Base-by-base conservation (phyloP, 2,329 filamentous ascomycete species). In the Botrytis galanthina region DNA sequence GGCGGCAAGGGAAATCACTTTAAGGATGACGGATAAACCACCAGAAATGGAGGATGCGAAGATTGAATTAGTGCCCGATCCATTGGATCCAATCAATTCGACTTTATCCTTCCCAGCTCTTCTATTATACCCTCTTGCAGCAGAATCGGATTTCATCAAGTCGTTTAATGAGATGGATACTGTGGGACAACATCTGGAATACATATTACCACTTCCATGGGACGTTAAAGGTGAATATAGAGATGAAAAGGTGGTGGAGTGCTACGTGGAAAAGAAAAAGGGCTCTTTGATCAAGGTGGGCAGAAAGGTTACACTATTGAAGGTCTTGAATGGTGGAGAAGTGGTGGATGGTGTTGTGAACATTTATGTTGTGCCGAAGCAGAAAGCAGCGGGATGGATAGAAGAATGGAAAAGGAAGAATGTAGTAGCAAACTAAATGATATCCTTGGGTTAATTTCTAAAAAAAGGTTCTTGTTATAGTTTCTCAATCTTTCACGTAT, bases 71-170 rank as follows among this genome's bases (percentile, higher is more conserved):
- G 86, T 88, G 16, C 91, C 91, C 3, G 90, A 97, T 79, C 88
- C 92, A 29, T 84, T 93, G 39, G 92, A 96, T 76, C 89, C 93
- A 8, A 69, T 72, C 4, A 86, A 87, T 37, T 94, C 92, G 77
- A 86, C 87, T 0, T 86, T 99, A 1, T 86, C 86, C 4, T 93
- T 98, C 79, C 96, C 96, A 0, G 87, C 92, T 0, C 86, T 98
- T 75, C 84, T 99, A 72, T 85, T 99, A 73, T 99, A 99, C 82
- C 95, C 96, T 8, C 85, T 91, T 76, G 87, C 93, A 75, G 86
- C 92, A 64, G 91, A 98, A 84, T 92, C 90, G 1, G 96, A 99
- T 82, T 96, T 99, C 79, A 88, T 99, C 83, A 97, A 97, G 84
- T 89, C 89, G 0, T 96, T 97, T 78, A 86, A 87, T 70, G 96